Evolutionary conservation across 352 stramenopile genomes (phyloP).

Genomic region (Plasmopara halstedii): DNA sequence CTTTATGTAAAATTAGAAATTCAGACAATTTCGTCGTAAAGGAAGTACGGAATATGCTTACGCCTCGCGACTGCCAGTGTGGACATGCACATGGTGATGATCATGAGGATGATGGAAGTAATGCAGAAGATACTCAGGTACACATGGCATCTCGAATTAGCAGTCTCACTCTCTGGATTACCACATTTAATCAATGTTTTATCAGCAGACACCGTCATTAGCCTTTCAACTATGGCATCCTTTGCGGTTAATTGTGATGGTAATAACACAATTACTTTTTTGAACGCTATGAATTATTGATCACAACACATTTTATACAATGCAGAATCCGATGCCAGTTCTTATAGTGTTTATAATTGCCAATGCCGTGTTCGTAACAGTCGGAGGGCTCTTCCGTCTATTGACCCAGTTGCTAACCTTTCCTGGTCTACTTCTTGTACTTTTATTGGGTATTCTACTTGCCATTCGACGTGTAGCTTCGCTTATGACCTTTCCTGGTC

Average conservation of each 20-base stretch:
- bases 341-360: conserved; percentile 38
- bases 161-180: too few relatives aligned
- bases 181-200: too few relatives aligned
- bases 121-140: conserved; percentile 14
- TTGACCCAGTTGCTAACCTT: conserved; percentile 42
- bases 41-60: too few relatives aligned
- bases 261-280: conserved; percentile 10
- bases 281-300: conserved; percentile 1
- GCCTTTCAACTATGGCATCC: conserved; percentile 69
- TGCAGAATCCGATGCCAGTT: conserved; percentile 52
- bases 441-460: conserved; percentile 27
- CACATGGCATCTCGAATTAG: not conserved
- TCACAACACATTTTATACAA: not conserved
- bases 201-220: conserved; percentile 23
- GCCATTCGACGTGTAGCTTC: conserved; percentile 43
- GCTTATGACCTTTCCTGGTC: conserved; percentile 62
- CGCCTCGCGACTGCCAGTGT: conserved; percentile 23
- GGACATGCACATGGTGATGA: conserved; percentile 23
- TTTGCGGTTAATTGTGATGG: conserved; percentile 50
- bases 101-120: conserved; percentile 3
- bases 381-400: conserved; percentile 48
- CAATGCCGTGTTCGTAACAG: conserved; percentile 52
- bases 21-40: not conserved
- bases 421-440: conserved; percentile 39
- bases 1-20: not conserved